Evolutionary conservation across 495 filamentous ascomycete species (phyloP), one percentile per base, ranked within the genome.

Genomic region (Xylaria nigripes): DNA sequence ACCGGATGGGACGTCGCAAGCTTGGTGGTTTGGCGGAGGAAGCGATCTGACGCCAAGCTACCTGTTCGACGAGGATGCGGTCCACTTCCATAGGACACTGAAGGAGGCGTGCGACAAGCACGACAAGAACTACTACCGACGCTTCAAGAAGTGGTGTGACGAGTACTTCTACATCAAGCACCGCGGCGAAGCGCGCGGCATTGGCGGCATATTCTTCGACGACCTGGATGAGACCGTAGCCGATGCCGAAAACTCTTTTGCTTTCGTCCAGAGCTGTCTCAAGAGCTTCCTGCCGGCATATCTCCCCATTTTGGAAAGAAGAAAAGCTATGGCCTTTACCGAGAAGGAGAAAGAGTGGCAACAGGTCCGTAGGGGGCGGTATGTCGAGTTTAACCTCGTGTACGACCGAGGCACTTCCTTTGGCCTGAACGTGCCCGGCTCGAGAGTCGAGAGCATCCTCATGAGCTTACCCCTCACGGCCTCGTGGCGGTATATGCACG

Each of bases 131-230:
- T 99, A 96, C 76, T 99, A 95, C 66, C 87, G 90, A 12, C 83
- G 83, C 29, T 99, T 97, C 79, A 99, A 99, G 74, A 82, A 86
- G 57, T 99, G 93, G 93, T 99, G 93, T 66, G 93, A 99, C 66
- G 84, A 91, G 58, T 99, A 99, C 75, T 99, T 99, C 71, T 83
- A 80, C 72, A 83, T 96, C 61, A 88, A 88, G 59, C 93, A 99
- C 70, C 88, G 93, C 30, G 79, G 79, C 50, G 93, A 99, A 72
- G 75, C 80, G n/a, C 84, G 93, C 30, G 93, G 93, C 42, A 70
- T 99, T 22, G 93, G 93, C 29, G 93, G 93, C 19, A 97, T 99
- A 68, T 99, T 99, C 78, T 99, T 99, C 63, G 93, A 98, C 68
- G 93, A 99, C 62, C 75, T 97, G 19, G 93, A 97, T 67, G 87